Evolutionary conservation across 768 basidiomycete genomes (phyloP).

Genomic region (Psilocybe azurescens): DNA sequence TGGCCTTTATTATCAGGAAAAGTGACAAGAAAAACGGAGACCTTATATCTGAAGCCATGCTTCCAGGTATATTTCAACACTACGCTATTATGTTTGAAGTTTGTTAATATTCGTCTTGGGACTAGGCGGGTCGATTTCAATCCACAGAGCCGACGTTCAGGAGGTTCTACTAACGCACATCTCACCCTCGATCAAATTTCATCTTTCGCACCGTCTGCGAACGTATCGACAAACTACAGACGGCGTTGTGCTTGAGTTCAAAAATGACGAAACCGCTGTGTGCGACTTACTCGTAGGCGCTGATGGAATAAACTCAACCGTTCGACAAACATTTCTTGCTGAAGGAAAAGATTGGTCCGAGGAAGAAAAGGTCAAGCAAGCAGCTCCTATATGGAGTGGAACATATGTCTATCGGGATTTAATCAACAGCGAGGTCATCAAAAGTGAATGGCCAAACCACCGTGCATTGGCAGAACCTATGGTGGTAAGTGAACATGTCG

Average conservation of each 20-base stretch:
- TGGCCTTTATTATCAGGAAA: slow-evolving; percentile 18
- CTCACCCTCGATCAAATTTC: slow-evolving; percentile 34
- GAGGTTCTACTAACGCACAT: slow-evolving; percentile 48
- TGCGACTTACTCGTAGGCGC: slow-evolving; percentile 56
- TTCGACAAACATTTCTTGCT: slow-evolving; percentile 30
- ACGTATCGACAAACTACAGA: slow-evolving; percentile 17
- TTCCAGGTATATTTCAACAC: slow-evolving; percentile 12
- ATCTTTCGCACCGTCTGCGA: slow-evolving; percentile 52
- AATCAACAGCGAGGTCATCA: slow-evolving; percentile 29
- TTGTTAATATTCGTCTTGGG: slow-evolving; percentile 18
- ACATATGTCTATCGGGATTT: slow-evolving; percentile 40
- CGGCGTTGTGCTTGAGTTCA: slow-evolving; percentile 37
- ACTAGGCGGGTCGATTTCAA: slow-evolving; percentile 28
- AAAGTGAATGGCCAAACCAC: slow-evolving; percentile 27
- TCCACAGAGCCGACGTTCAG: slow-evolving; percentile 58
- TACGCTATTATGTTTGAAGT: slow-evolving; percentile 10
- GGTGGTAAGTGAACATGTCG: slow-evolving; percentile 24
- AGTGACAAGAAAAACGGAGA: slow-evolving; percentile 19
- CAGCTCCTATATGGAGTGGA: slow-evolving; percentile 45
- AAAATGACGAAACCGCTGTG: slow-evolving; percentile 47
- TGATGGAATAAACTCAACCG: slow-evolving; percentile 42
- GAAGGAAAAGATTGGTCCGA: slow-evolving; percentile 8
- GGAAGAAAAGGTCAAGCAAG: slow-evolving; percentile 22
- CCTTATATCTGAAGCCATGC: slow-evolving; percentile 12
- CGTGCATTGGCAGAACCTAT: slow-evolving; percentile 30